phyloP scores from a whole-genome alignment of 2,329 filamentous ascomycete species.

The Cadophora sp. region DNA sequence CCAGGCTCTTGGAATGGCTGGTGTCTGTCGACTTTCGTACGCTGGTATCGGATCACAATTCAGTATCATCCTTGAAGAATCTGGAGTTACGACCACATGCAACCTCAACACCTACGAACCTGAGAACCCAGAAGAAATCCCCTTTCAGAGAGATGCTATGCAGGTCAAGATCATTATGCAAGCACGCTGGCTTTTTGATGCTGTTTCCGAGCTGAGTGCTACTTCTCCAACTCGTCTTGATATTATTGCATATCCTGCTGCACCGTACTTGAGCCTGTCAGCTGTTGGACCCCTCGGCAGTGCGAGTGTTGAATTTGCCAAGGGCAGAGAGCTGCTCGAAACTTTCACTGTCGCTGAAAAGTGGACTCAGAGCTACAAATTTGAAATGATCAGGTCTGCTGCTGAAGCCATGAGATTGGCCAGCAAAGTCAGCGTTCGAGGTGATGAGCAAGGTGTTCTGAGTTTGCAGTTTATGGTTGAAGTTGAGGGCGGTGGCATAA shows the following conservation, averaged over 20 bases:
- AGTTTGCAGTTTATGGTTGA: conserved; percentile 98
- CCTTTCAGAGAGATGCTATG: conserved; percentile 81
- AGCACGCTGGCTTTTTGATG: conserved; percentile 73
- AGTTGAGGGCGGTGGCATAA: conserved; percentile 71
- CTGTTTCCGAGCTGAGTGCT: conserved; percentile 68
- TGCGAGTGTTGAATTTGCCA: conserved; percentile 71
- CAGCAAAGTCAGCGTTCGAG: conserved; percentile 88
- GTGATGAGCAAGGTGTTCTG: conserved; percentile 87
- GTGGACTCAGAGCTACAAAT: conserved; percentile 81
- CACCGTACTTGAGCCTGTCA: conserved; percentile 78
- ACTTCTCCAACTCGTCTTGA: conserved; percentile 74
- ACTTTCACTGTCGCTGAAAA: conserved; percentile 70
- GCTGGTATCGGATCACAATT: conserved; percentile 76
- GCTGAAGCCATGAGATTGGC: conserved; percentile 92
- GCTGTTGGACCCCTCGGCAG: conserved; percentile 66
- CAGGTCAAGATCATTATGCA: conserved; percentile 96
- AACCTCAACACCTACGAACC: conserved; percentile 88
- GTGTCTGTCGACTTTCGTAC: conserved; percentile 86
- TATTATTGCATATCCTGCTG: conserved; percentile 63
- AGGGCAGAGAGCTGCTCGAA: conserved; percentile 72
- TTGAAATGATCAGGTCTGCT: conserved; percentile 83
- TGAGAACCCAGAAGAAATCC: conserved; percentile 79
- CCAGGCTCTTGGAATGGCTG: conserved; percentile 81
- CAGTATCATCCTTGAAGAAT: conserved; percentile 84
- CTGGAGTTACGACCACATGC: conserved; percentile 86